Base-by-base conservation (phyloP, 2,329 filamentous ascomycete genomes). In the Aspergillus sp. region DNA sequence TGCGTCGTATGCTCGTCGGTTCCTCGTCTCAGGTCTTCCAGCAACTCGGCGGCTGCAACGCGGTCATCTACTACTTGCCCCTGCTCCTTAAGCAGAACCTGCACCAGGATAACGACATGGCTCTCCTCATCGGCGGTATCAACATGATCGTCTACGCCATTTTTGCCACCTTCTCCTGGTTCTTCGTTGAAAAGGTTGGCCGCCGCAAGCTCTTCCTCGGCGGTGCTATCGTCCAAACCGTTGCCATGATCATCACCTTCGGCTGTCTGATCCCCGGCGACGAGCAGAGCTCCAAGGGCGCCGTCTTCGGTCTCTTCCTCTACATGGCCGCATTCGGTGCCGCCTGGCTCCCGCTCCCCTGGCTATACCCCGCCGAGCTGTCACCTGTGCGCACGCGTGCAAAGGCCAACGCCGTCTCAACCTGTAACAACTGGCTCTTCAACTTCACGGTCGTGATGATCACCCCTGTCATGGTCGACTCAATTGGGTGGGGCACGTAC, bases 291-390 rank as follows among this genome's bases (percentile, higher is more conserved):
- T 62, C 73, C 38, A 74, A 75, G 63, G 74, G 74, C 44, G 73
- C 74, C 5, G 72, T 81, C 9, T 85, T 88, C 3, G 86, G 86
- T 56, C 74, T 89, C 12, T 89, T 89, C 74, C 81, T 85, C 3
- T 89, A 88, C 72, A 89, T 89, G 65, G 84, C 85, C 4, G 86
- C 85, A 55, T 89, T 89, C 61, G 87, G 86, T 34, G 85, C 85
- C 0, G 85, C 84, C 1, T 87, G 84, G 81, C 69, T 88, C 6
- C 85, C 85, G 15, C 78, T 87, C 22, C 85, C 85, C 1, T 89
- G 85, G 85, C 44, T 75, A 54, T 75, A 76, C 59, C 75, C 80
- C 0, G 78, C 81, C 48, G 82, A 82, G 60, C 72, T 82, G 65
- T 82, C 80, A 55, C 81, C 82, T 6, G 77, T 83, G 68, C 81